These are phyloP conservation scores for Clarireedia monteithiana DNA, from an alignment of 2,329 filamentous ascomycete genomes.

Conservation along the genomic window DNA sequence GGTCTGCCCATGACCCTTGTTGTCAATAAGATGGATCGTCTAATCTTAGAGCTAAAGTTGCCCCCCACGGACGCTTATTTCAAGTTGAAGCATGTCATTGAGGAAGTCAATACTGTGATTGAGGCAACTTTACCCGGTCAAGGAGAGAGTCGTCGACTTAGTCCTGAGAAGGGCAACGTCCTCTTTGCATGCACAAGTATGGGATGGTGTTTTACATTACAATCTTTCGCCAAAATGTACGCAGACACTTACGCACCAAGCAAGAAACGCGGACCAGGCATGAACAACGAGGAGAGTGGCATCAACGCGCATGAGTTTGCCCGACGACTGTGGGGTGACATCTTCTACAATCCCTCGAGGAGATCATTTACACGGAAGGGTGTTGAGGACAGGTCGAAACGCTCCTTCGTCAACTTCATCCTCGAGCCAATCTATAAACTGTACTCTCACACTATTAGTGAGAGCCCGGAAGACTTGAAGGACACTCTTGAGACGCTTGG, in stretches of 20 bases:
- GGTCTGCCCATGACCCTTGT: slow-evolving; percentile 83
- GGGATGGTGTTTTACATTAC: slow-evolving; percentile 94
- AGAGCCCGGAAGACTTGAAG: slow-evolving; percentile 78
- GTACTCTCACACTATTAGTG: slow-evolving; percentile 89
- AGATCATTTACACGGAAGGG: slow-evolving; percentile 87
- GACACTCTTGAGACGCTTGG: slow-evolving; percentile 70
- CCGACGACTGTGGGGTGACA: slow-evolving; percentile 84
- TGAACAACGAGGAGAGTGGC: slow-evolving; percentile 26
- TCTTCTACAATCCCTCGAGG: slow-evolving; percentile 89
- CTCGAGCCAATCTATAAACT: slow-evolving; percentile 97
- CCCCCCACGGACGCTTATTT: slow-evolving; percentile 96
- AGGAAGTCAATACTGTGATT: slow-evolving; percentile 95
- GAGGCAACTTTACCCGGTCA: slow-evolving; percentile 76
- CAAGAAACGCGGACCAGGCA: slow-evolving; percentile 34
- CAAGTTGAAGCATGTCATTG: slow-evolving; percentile 97
- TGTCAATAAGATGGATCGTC: slow-evolving; percentile 93
- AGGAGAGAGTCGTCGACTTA: slow-evolving; percentile 73
- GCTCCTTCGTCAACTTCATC: slow-evolving; percentile 90
- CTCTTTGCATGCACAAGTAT: slow-evolving; percentile 88
- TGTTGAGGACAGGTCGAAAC: slow-evolving; percentile 68
- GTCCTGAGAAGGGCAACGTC: slow-evolving; percentile 97
- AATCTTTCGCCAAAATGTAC: slow-evolving; percentile 95
- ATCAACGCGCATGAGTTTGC: slow-evolving; percentile 80
- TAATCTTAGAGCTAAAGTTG: slow-evolving; percentile 89
- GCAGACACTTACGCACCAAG: slow-evolving; percentile 63